Conservation (phyloP, 164 flowering plant genomes). For the Berberis vulgaris region DNA sequence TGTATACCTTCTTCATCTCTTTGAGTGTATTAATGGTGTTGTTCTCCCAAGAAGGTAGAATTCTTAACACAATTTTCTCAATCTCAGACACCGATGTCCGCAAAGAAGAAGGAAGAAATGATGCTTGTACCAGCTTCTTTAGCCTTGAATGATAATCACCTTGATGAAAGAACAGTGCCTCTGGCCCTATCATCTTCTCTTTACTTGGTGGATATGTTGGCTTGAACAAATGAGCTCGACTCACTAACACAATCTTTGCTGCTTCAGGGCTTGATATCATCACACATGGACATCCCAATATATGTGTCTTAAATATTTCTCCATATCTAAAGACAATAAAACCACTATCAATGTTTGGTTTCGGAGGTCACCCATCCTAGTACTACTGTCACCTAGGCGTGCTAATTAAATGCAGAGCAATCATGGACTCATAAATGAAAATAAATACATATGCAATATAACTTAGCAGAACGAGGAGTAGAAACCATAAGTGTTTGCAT, state of each 20-base stretch:
- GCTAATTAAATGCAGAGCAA: too few species aligned
- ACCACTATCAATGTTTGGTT: too few species aligned
- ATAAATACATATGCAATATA: too few species aligned
- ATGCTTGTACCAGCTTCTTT: conserved; percentile 61
- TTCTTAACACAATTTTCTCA: conserved; percentile 37
- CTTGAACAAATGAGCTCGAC: conserved; percentile 51
- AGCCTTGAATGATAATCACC: conserved; percentile 67
- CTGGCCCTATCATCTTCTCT: conserved; percentile 75
- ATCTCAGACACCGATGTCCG: conserved; percentile 39
- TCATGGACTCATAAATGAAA: too few species aligned
- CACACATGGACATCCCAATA: conserved; percentile 88
- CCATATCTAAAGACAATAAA: conserved; percentile 26
- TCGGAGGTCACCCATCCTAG: too few species aligned
- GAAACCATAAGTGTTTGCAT: too few species aligned
- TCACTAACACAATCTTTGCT: conserved; percentile 55
- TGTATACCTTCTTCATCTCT: conserved; percentile 70
- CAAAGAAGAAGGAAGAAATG: conserved; percentile 56
- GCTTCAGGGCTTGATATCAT: conserved; percentile 83
- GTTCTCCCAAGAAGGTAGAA: conserved; percentile 44
- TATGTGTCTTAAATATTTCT: conserved; percentile 71
- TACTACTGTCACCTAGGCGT: too few species aligned
- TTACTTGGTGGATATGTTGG: conserved; percentile 77
- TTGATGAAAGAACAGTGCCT: conserved; percentile 82
- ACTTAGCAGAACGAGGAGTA: too few species aligned
- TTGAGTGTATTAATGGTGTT: conserved; percentile 41